Conservation (phyloP, 768 basidiomycete species). For the Russula abietina region DNA sequence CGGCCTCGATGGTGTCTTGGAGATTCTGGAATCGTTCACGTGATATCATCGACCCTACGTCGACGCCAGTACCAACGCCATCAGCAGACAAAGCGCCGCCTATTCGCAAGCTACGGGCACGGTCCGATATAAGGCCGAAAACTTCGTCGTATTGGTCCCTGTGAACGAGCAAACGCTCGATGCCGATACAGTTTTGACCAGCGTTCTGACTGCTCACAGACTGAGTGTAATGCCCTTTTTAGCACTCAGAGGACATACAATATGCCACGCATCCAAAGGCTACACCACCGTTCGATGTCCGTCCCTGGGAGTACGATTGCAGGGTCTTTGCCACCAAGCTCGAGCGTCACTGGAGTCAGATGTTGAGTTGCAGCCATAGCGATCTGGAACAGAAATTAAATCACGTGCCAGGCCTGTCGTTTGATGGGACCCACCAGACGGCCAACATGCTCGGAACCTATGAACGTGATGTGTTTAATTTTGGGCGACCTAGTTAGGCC, state of each 20-base stretch:
- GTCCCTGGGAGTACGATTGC: conserved; percentile 84
- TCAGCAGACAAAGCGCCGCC: conserved; percentile 72
- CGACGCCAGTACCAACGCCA: conserved; percentile 66
- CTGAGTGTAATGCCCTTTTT: neutral
- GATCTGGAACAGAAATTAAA: conserved; percentile 42
- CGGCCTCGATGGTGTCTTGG: conserved; percentile 60
- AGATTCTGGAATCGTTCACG: conserved; percentile 39
- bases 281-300: conserved; percentile 72
- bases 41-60: conserved; percentile 68
- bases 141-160: conserved; percentile 69
- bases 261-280: conserved; percentile 83
- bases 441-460: conserved; percentile 75
- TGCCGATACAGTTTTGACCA: conserved; percentile 97
- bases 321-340: conserved; percentile 94
- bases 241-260: conserved; percentile 53
- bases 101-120: conserved; percentile 62
- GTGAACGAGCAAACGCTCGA: conserved; percentile 89
- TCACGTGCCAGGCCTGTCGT: conserved; percentile 4
- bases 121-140: conserved; percentile 55
- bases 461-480: conserved; percentile 94
- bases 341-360: conserved; percentile 87
- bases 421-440: conserved; percentile 46
- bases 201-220: conserved; percentile 65
- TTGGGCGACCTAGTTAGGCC: conserved; percentile 69
- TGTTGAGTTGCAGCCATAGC: conserved; percentile 79